Percentiles rank a stretch among this genome's conserved stretches.
These are phyloP conservation scores for Astrothelium macrocarpum DNA, from an alignment of 495 filamentous ascomycete genomes.

Conservation along the genomic window DNA sequence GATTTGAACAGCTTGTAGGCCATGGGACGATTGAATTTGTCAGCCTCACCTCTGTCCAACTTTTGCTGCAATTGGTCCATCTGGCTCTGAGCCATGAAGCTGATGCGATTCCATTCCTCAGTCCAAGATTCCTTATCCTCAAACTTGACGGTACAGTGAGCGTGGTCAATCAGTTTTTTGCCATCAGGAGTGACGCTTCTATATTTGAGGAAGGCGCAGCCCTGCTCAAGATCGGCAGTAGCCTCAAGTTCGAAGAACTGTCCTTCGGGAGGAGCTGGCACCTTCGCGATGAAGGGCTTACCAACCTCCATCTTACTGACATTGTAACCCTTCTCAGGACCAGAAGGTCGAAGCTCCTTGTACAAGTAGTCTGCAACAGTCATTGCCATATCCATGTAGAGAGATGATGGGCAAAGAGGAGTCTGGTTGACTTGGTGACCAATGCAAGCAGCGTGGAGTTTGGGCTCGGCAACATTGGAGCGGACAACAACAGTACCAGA, in stretches of 20 bases:
- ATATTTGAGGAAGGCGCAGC: constrained; percentile 29
- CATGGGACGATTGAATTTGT: constrained; percentile 38
- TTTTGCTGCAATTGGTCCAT: constrained; percentile 35
- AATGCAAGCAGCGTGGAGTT: constrained; percentile 29
- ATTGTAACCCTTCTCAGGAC: constrained; percentile 29
- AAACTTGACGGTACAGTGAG: constrained; percentile 30
- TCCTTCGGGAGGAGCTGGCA: constrained; percentile 28
- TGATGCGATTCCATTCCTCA: constrained; percentile 33
- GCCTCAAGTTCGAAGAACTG: constrained; percentile 37
- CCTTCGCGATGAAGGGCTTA: constrained; percentile 34
- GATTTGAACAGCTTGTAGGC: constrained; percentile 41
- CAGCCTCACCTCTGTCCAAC: constrained; percentile 32
- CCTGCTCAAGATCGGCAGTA: constrained; percentile 32
- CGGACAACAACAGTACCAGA: constrained; percentile 32
- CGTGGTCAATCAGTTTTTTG: constrained; percentile 32
- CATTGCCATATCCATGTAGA: constrained; percentile 44
- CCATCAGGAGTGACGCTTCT: constrained; percentile 33
- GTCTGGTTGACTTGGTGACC: constrained; percentile 37
- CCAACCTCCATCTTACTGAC: constrained; percentile 34
- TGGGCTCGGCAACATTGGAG: constrained; percentile 32
- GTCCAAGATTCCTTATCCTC: constrained; percentile 33
- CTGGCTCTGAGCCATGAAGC: constrained; percentile 38
- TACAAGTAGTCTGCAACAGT: constrained; percentile 40
- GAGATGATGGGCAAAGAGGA: constrained; percentile 36
- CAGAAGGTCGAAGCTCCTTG: constrained; percentile 33